Evolutionary conservation across 129 eudicot species (phyloP), one percentile per base, ranked within the genome.

Genomic region (Flaveria ramosissima): DNA sequence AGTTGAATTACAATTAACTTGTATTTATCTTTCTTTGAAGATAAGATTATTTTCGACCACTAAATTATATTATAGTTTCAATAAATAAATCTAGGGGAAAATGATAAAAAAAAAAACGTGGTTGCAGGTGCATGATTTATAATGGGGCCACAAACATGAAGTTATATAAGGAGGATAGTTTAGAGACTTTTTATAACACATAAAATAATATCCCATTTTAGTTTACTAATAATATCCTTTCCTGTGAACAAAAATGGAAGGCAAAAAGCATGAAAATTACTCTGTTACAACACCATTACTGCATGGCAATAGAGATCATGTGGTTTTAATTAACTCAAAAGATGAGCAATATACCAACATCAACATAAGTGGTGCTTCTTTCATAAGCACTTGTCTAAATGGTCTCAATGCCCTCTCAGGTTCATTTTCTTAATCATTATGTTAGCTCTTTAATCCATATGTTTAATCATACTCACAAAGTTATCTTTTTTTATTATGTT

Each of bases 371-470:
- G 69, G 71, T 15, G 71, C 95, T 16, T 88, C 98, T 19, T 93
- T 90, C 78, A 75, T 85, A 79, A 88, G 88, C 24, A 88, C 96
- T 16, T 78, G 84, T 76, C 90, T 93, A 86, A 90, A 93, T 81
- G 86, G 90, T 41, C 88, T 93, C 77, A 93, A 93, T 69, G 89
- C 96, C 71, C 77, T 93, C 24, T 90, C 97, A 83, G 97, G 97
- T 88, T 63, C 43, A 55, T 41, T 57, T 60, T 21, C 24, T 43
- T 36, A 1, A 2, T 23, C 32, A 20, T 3, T 41, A 11, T 52
- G 17, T 12, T 10, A 15, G 16, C 4, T 3, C 13, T 51, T n/a
- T 5, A 6, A n/a, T 13, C 23, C 11, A n/a, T 17, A 6, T 6
- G 2, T 8, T 56, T 9, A 56, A 10, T 5, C 41, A 41, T 2